These are phyloP conservation scores for Cyberlindnera sargentensis DNA, from an alignment of 805 yeast species.

Conservation along the genomic window DNA sequence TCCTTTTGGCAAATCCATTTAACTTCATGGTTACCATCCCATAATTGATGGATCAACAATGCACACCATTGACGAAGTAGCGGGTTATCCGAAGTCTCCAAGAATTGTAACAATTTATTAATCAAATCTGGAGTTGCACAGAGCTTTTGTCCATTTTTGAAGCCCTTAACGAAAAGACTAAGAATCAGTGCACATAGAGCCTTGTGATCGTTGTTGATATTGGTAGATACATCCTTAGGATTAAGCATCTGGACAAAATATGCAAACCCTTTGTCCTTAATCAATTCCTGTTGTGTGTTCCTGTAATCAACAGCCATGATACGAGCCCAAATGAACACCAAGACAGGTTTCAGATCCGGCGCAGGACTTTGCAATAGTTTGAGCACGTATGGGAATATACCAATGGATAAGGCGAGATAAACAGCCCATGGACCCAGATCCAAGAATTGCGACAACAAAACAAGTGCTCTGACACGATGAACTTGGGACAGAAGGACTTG, in stretches of 20 bases:
- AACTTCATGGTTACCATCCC: constrained; percentile 68
- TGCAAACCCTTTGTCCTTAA: constrained; percentile 84
- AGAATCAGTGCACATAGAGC: constrained; percentile 94
- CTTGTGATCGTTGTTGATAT: constrained; percentile 57
- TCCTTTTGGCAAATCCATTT: constrained; percentile 63
- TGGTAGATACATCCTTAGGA: constrained; percentile 27
- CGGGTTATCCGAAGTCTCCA: constrained; percentile 74
- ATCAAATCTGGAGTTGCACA: constrained; percentile 72
- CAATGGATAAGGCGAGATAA: constrained; percentile 83
- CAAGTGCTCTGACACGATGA: constrained; percentile 84
- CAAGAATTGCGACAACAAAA: constrained; percentile 73
- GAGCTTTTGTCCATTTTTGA: constrained; percentile 69
- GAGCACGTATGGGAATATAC: constrained; percentile 91
- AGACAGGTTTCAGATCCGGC: constrained; percentile 86
- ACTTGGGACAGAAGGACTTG: constrained; percentile 93
- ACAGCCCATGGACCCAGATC: constrained; percentile 99
- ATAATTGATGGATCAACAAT: constrained; percentile 66
- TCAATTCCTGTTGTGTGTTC: constrained; percentile 84
- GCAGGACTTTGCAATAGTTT: constrained; percentile 91
- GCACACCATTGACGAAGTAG: constrained; percentile 90
- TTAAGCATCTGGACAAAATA: constrained; percentile 80
- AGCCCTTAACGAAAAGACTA: constrained; percentile 77
- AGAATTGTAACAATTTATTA: constrained; percentile 56
- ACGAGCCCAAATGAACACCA: constrained; percentile 96
- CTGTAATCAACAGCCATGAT: constrained; percentile 92